phyloP scores from a whole-genome alignment of 31 red algal genomes.

The Endocladia muricata region DNA sequence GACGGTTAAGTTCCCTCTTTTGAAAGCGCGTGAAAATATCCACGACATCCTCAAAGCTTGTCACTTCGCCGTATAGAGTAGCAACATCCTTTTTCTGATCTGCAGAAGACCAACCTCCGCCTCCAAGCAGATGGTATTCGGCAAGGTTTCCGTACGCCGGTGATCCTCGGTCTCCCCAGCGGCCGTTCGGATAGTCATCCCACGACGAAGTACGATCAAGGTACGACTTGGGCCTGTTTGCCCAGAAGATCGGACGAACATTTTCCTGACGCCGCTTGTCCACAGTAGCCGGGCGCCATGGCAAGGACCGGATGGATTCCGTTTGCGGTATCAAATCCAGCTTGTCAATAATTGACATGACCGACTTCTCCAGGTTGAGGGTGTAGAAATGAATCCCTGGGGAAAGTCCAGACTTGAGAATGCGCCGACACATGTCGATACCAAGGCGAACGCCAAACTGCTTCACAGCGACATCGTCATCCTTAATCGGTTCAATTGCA shows the following conservation, averaged over 20 bases:
- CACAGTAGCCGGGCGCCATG: conserved; percentile 92
- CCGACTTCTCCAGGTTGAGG: conserved; percentile 93
- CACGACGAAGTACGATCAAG: conserved; percentile 89
- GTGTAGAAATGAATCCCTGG: conserved; percentile 99
- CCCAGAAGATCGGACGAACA: conserved; percentile 98
- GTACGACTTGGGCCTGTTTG: conserved; percentile 97
- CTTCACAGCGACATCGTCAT: conserved; percentile 98
- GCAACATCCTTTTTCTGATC: conserved; percentile 40
- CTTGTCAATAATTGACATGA: conserved; percentile 90
- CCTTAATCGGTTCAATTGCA: conserved; percentile 86
- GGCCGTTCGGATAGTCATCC: conserved; percentile 97
- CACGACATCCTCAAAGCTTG: conserved; percentile 67
- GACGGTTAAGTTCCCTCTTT: conserved; percentile 75
- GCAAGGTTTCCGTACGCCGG: conserved; percentile 90
- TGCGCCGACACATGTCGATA: conserved; percentile 93
- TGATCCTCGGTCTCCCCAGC: conserved; percentile 83
- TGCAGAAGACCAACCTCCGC: conserved; percentile 74
- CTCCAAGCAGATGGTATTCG: conserved; percentile 84
- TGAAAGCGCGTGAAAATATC: conserved; percentile 82
- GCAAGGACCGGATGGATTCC: conserved; percentile 93
- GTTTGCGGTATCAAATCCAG: conserved; percentile 86
- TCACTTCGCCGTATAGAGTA: conserved; percentile 78
- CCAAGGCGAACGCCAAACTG: conserved; percentile 85
- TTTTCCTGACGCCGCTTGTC: conserved; percentile 85
- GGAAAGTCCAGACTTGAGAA: conserved; percentile 78